These are phyloP conservation scores for Cyberlindnera xylosilytica DNA, from an alignment of 805 yeast genomes.

Conservation along the genomic window DNA sequence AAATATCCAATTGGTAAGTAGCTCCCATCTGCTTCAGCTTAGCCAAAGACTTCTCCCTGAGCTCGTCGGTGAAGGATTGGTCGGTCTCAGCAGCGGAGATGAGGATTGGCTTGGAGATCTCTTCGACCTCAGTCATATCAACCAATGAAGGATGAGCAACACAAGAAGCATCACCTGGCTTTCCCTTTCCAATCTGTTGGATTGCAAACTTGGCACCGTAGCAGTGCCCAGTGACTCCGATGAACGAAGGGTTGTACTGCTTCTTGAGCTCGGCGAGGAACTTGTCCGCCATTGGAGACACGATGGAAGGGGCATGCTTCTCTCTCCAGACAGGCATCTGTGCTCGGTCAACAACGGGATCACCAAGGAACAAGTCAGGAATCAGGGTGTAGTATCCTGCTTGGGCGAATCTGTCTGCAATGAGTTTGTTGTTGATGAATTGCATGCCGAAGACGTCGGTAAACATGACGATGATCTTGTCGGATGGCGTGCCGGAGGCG, in stretches of 20 bases:
- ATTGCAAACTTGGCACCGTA: conserved; percentile 73
- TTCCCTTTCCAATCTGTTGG: conserved; percentile 40
- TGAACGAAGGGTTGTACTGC: conserved; percentile 34
- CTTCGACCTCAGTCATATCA: conserved; percentile 56
- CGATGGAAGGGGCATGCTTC: conserved; percentile 44
- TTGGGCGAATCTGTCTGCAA: conserved; percentile 63
- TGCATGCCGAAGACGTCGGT: conserved; percentile 69
- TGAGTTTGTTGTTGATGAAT: conserved; percentile 51
- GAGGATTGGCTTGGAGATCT: conserved; percentile 47
- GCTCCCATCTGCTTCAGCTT: conserved; percentile 50
- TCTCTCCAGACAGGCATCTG: conserved; percentile 45
- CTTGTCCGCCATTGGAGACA: conserved; percentile 43
- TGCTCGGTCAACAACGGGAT: conserved; percentile 30
- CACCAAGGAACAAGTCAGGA: conserved; percentile 67
- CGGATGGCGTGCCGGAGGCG: too few relatives aligned
- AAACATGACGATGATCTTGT: conserved; percentile 54
- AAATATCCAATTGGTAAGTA: conserved; percentile 57
- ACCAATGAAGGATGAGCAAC: conserved; percentile 82
- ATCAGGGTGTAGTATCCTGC: conserved; percentile 61
- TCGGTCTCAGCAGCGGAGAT: conserved; percentile 78
- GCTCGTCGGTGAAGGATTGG: conserved; percentile 54
- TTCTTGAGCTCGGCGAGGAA: conserved; percentile 42
- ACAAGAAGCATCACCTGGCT: conserved; percentile 54
- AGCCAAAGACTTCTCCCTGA: conserved; percentile 58
- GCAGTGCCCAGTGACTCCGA: conserved; percentile 74